Conservation (phyloP, 345 rosid species). For the Firmiana major region DNA sequence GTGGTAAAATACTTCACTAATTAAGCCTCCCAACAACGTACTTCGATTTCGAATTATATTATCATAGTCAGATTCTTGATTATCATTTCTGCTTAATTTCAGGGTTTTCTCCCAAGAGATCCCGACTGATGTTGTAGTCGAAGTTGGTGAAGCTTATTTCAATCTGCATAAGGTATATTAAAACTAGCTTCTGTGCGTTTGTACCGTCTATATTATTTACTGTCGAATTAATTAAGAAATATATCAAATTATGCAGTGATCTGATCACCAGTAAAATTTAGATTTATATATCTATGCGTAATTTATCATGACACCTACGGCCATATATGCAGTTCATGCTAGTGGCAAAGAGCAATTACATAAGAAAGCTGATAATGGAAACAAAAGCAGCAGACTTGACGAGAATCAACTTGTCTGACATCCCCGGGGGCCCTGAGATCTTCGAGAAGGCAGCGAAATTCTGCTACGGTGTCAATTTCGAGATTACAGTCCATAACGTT, state of each 20-base stretch:
- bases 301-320: not conserved
- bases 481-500: slow-evolving; percentile 86
- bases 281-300: too few species aligned
- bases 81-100: slow-evolving; percentile 5
- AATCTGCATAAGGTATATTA: slow-evolving; percentile 68
- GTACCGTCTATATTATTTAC: too few species aligned
- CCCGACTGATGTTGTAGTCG: slow-evolving; percentile 70
- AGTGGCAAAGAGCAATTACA: slow-evolving; percentile 85
- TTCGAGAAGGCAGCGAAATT: slow-evolving; percentile 92
- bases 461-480: slow-evolving; percentile 93
- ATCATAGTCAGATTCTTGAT: not conserved
- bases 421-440: slow-evolving; percentile 93
- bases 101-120: slow-evolving; percentile 93
- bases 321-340: slow-evolving; percentile 61
- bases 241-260: not conserved
- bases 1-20: slow-evolving; percentile 41
- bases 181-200: not conserved
- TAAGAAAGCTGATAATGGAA: slow-evolving; percentile 72
- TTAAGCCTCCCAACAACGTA: not conserved
- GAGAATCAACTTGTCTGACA: slow-evolving; percentile 55
- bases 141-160: slow-evolving; percentile 74
- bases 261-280: too few species aligned
- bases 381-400: slow-evolving; percentile 58
- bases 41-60: not conserved
- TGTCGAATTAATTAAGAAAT: not conserved